A percentile compares a stretch with the other conserved stretches of the same genome.
phyloP scores from a whole-genome alignment of 495 filamentous ascomycete species.

The Neurospora tetrasperma region DNA sequence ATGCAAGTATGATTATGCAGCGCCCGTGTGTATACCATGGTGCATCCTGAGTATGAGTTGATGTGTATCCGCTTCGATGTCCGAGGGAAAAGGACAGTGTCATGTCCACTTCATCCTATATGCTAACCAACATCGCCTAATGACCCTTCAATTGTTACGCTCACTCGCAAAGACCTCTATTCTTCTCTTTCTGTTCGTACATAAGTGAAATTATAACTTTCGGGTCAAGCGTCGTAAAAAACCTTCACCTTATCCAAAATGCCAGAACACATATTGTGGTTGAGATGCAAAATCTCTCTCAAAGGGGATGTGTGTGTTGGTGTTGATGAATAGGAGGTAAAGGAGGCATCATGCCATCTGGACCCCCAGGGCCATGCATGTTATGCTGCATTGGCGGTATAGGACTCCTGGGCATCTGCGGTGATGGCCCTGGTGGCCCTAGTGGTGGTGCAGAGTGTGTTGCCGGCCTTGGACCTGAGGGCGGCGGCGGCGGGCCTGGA shows the following conservation, averaged over 20 bases:
- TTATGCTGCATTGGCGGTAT: neutral
- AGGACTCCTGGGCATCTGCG: neutral
- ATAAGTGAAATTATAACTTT: neutral
- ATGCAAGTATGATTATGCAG: neutral
- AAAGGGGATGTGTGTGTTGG: neutral
- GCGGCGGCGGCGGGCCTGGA: neutral
- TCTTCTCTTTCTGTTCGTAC: neutral
- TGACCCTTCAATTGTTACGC: neutral
- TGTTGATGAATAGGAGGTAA: conserved; percentile 16
- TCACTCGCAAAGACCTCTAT: neutral
- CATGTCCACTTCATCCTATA: neutral
- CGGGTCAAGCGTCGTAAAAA: neutral
- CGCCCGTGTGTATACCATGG: neutral
- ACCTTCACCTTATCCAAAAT: neutral
- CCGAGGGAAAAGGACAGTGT: neutral
- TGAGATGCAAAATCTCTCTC: neutral
- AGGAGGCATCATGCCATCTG: conserved; percentile 5
- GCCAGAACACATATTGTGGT: neutral
- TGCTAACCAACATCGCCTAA: neutral
- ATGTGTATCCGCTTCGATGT: neutral
- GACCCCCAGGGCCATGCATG: neutral
- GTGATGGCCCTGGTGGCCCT: neutral
- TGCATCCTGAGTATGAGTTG: neutral
- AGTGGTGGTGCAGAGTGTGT: neutral
- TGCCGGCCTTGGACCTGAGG: neutral